Percentiles rank a stretch among this genome's conserved stretches.
Conservation (phyloP, 2,329 filamentous ascomycete species). For the Trichoderma atrobrunneum region DNA sequence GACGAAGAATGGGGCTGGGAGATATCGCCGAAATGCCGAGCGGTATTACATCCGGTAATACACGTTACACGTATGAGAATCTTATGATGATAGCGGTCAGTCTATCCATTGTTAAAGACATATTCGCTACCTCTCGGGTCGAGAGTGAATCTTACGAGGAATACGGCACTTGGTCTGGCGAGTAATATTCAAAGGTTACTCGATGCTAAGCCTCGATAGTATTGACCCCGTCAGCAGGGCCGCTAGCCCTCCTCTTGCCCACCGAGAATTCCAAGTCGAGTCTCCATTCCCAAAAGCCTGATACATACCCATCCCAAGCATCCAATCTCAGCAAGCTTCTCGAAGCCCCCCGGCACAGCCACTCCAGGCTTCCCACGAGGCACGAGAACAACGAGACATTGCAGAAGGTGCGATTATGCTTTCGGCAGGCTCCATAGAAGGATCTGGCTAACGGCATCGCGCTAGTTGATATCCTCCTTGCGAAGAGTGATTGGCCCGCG, state of each 20-base stretch:
- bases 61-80: background rate
- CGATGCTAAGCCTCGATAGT: background rate
- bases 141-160: background rate
- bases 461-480: background rate
- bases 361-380: background rate
- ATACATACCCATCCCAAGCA: no score
- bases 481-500: slow-evolving; percentile 26
- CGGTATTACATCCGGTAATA: background rate
- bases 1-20: background rate
- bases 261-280: background rate
- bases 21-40: background rate
- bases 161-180: background rate
- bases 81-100: background rate
- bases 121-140: background rate
- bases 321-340: background rate
- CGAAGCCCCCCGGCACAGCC: slow-evolving; percentile 5
- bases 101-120: background rate
- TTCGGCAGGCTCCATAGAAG: background rate
- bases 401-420: background rate
- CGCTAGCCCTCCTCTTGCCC: background rate
- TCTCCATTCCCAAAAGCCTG: background rate
- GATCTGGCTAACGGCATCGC: background rate
- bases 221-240: background rate
- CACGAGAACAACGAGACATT: background rate
- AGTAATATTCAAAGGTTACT: background rate